A percentile compares a stretch with the other conserved stretches of the same genome.
These are phyloP conservation scores for Curvularia spicifera DNA, from an alignment of 2,329 filamentous ascomycete species.

Conservation along the genomic window DNA sequence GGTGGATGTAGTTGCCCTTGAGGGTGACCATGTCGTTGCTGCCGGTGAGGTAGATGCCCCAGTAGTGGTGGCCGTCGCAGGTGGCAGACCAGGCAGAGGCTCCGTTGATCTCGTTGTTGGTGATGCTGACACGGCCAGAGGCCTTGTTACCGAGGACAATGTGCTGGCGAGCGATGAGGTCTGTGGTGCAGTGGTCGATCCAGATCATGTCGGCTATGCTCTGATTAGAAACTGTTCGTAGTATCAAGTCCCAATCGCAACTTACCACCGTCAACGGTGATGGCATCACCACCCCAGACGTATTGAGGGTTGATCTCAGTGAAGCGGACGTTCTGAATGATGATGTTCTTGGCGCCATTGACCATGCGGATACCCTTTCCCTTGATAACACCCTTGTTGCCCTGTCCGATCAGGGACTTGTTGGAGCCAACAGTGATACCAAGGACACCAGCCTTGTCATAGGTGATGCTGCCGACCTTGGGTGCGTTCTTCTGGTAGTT, in stretches of 20 bases:
- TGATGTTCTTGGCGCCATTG: constrained; percentile 59
- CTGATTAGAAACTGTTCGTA: constrained; percentile 1
- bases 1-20: constrained; percentile 67
- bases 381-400: constrained; percentile 61
- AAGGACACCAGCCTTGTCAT: constrained; percentile 60
- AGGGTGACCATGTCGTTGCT: constrained; percentile 63
- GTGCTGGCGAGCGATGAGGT: constrained; percentile 65
- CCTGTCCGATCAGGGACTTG: constrained; percentile 64
- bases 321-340: constrained; percentile 55
- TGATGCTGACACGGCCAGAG: constrained; percentile 64
- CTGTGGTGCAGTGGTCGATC: constrained; percentile 53
- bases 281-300: constrained; percentile 47
- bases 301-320: constrained; percentile 50
- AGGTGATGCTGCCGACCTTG: constrained; percentile 51
- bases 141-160: constrained; percentile 63
- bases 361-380: constrained; percentile 63
- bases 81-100: constrained; percentile 61
- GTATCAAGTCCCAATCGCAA: constrained; percentile 12
- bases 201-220: constrained; percentile 28
- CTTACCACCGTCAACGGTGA: constrained; percentile 42
- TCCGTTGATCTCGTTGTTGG: constrained; percentile 67
- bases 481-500: constrained; percentile 64
- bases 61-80: constrained; percentile 66
- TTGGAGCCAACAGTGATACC: constrained; percentile 63
- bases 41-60: constrained; percentile 65